These are phyloP conservation scores for Dryas integrifolia DNA, from an alignment of 331 rosid species.

Conservation along the genomic window DNA sequence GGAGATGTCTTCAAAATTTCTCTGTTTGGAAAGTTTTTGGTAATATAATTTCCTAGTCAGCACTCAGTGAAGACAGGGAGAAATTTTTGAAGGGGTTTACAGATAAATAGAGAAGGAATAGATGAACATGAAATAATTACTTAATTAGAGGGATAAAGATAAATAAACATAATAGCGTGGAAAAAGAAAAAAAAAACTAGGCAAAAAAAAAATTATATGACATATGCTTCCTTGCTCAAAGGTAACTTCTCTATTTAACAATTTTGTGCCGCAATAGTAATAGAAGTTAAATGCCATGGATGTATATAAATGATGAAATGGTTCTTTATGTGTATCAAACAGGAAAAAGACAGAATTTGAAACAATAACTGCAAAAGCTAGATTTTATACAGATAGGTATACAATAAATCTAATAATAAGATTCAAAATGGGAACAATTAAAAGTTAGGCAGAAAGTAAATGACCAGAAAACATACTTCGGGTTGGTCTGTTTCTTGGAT, in stretches of 20 bases:
- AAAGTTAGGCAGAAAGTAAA: background rate
- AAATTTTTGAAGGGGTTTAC: too few species aligned
- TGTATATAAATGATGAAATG: background rate
- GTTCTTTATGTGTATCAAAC: background rate
- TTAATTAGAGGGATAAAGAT: too few species aligned
- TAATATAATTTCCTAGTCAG: too few species aligned
- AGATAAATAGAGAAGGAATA: too few species aligned
- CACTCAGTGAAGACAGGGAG: too few species aligned
- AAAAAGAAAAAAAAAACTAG: too few species aligned
- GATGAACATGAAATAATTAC: too few species aligned
- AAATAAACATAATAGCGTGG: too few species aligned
- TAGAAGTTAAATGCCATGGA: background rate
- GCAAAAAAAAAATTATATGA: too few species aligned
- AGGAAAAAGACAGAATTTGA: background rate
- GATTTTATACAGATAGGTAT: background rate
- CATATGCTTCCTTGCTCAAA: too few species aligned
- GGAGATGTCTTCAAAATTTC: background rate
- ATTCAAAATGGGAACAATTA: background rate
- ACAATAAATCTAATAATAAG: background rate
- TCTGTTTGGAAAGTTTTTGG: background rate
- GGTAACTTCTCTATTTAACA: too few species aligned
- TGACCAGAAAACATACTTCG: constrained; percentile 54
- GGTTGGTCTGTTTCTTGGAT: constrained; percentile 89
- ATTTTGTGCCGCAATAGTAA: background rate
- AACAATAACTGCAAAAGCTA: background rate